Base-by-base conservation (phyloP, 352 stramenopile species). In the Phytophthora multivora region DNA sequence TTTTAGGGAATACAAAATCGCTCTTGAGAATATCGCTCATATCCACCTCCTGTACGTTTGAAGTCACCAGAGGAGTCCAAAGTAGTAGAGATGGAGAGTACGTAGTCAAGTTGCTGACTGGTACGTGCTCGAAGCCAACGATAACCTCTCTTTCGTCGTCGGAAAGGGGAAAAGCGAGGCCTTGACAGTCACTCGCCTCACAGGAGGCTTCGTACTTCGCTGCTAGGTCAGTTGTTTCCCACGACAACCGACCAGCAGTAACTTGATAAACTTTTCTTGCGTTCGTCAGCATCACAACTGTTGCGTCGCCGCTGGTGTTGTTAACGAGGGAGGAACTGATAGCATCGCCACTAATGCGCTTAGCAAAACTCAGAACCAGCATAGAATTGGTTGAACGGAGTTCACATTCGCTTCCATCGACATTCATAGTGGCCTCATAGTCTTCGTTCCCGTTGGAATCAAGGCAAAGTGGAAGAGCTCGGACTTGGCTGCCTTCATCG, bases 301-400 rank as follows among this genome's bases (percentile, higher is more conserved):
- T 2, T 0, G 45, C 59, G 28, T 71, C 50, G 4, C 15, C 47
- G 8, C 19, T 57, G 2, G 43, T 49, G 16, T 38, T 38, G 5
- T 58, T 64, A 6, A 60, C 30, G 10, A 66, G 19, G 2, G 69
- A 72, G 0, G 58, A 71, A 13, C 62, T 67, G 18, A 84, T 83
- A 19, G 63, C 66, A 19, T 80, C 74, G 10, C 77, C 77, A 3
- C 71, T 38, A 19, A 86, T 75, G 5, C 75, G 73, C 50, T 80
- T 84, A 0, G 77, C 74, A 63, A 87, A 83, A 59, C 75, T 87
- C n/a, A 85, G 51, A 1, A 84, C 73, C n/a, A 87, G 56, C 56
- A 79, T 62, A 13, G 77, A 82, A 21, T 30, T 59, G 12, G 60
- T 64, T 4, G 77, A 82, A 2, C 46, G 63, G 16, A 48, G 30